Evolutionary conservation across 176 grass and related monocot genomes (phyloP).

Genomic region (Avena eriantha): DNA sequence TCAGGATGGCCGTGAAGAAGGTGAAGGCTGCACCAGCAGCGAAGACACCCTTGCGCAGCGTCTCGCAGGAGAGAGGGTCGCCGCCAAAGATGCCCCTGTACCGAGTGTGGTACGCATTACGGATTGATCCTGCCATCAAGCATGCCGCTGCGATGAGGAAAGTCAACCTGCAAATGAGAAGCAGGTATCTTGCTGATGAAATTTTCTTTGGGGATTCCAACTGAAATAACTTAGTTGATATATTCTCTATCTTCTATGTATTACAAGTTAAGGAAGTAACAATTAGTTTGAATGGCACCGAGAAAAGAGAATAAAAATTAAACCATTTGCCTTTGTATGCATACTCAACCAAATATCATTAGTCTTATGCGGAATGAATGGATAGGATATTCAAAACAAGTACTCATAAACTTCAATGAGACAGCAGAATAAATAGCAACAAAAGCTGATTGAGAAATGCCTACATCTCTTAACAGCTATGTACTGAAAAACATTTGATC

Average conservation of each 20-base stretch:
- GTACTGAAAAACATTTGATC: not conserved
- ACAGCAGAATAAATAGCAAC: not conserved
- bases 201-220: not conserved
- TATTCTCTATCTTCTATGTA: not conserved
- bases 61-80: conserved; percentile 65
- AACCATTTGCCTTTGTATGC: not conserved
- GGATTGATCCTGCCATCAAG: conserved; percentile 79
- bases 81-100: conserved; percentile 64
- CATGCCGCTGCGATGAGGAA: conserved; percentile 81
- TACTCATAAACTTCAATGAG: not conserved
- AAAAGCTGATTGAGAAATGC: not conserved
- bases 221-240: conserved; percentile 9
- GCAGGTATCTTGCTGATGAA: not conserved
- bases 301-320: not conserved
- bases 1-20: conserved; percentile 85
- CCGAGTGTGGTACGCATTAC: conserved; percentile 87
- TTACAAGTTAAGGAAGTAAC: not conserved
- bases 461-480: not conserved
- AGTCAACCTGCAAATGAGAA: conserved; percentile 55
- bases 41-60: conserved; percentile 85
- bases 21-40: conserved; percentile 85
- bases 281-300: not conserved
- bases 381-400: not conserved
- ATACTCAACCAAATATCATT: not conserved
- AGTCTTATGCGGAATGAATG: not conserved